These are phyloP conservation scores for Orbilia blumenaviensis DNA, from an alignment of 2,329 filamentous ascomycete species.

Conservation along the genomic window DNA sequence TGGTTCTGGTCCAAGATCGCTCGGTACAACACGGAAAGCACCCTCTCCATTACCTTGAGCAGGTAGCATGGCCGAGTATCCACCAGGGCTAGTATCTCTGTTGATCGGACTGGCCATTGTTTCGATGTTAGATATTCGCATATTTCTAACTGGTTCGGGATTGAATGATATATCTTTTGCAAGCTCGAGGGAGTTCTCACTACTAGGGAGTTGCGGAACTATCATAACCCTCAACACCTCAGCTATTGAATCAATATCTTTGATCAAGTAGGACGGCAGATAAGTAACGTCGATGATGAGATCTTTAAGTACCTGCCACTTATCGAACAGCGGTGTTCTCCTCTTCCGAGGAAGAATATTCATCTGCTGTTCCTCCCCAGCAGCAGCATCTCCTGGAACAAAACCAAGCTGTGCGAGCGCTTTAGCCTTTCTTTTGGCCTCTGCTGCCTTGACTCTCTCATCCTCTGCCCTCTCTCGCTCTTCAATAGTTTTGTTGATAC, in stretches of 20 bases:
- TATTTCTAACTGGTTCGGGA: not conserved
- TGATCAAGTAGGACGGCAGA: not conserved
- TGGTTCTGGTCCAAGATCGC: no score
- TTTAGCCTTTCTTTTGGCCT: not conserved
- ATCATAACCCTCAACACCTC: constrained; percentile 37
- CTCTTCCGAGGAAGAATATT: not conserved
- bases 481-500: not conserved
- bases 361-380: not conserved
- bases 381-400: not conserved
- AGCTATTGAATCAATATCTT: constrained; percentile 11
- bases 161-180: not conserved
- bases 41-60: not conserved
- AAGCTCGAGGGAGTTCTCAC: not conserved
- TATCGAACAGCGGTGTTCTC: not conserved
- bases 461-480: not conserved
- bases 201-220: constrained; percentile 8
- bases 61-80: not conserved
- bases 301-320: constrained; percentile 1
- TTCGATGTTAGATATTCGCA: not conserved
- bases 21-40: not conserved
- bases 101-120: not conserved
- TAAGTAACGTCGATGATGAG: not conserved
- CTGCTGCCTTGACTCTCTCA: not conserved
- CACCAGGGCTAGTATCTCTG: not conserved
- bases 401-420: not conserved